Evolutionary conservation across 148 eudicot genomes (phyloP).

Genomic region (Linanthus parryae): DNA sequence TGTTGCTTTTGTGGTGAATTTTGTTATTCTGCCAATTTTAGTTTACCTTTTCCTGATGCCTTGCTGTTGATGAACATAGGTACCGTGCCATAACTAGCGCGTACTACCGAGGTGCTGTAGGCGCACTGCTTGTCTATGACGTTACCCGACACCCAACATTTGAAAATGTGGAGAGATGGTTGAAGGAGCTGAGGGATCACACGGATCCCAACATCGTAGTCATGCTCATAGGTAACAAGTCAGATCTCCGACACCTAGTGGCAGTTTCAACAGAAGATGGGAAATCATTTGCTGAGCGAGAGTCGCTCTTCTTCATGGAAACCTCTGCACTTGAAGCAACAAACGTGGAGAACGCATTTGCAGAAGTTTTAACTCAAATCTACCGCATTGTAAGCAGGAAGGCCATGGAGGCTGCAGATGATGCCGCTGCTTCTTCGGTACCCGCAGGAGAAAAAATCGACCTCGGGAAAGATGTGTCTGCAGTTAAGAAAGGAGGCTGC

Average conservation of each 20-base stretch:
- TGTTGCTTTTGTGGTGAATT: too few species aligned
- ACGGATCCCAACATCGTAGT: slow-evolving; percentile 66
- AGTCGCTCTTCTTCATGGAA: slow-evolving; percentile 65
- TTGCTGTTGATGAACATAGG: slow-evolving; percentile 1
- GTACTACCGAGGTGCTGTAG: slow-evolving; percentile 32
- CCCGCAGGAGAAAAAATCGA: slow-evolving; percentile 61
- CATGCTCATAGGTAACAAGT: slow-evolving; percentile 73
- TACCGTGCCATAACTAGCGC: slow-evolving; percentile 38
- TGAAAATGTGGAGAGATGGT: slow-evolving; percentile 43
- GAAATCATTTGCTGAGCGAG: slow-evolving; percentile 48
- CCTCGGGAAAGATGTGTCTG: slow-evolving; percentile 63
- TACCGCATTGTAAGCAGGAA: slow-evolving; percentile 58
- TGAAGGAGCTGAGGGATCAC: slow-evolving; percentile 66
- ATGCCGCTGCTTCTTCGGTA: slow-evolving; percentile 36
- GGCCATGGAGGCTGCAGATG: slow-evolving; percentile 53
- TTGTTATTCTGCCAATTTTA: too few species aligned
- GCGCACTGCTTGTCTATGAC: slow-evolving; percentile 31
- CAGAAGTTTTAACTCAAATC: slow-evolving; percentile 60
- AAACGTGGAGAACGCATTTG: slow-evolving; percentile 57
- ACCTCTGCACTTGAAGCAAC: slow-evolving; percentile 69
- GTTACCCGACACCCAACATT: slow-evolving; percentile 30
- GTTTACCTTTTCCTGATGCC: too few species aligned
- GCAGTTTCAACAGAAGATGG: slow-evolving; percentile 65
- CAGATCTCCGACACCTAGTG: slow-evolving; percentile 62
- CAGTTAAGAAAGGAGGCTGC: slow-evolving; percentile 53